Evolutionary conservation across 345 rosid genomes (phyloP).

Genomic region (Clarkia xantiana): DNA sequence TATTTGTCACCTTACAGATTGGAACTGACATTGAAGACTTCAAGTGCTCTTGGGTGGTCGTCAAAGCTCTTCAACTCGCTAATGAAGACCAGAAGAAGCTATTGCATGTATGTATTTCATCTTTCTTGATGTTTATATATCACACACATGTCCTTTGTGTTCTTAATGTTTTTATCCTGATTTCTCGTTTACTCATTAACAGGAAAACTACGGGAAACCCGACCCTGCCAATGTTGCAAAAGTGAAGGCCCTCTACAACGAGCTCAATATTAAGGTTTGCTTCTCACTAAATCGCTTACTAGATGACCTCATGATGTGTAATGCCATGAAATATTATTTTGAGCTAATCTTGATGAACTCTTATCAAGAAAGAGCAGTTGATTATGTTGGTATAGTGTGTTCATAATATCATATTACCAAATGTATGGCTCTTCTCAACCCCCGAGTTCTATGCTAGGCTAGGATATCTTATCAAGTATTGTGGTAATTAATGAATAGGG

Average conservation of each 20-base stretch:
- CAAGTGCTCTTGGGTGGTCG: conserved; percentile 87
- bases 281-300: too few species aligned
- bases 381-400: too few species aligned
- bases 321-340: too few species aligned
- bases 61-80: conserved; percentile 54
- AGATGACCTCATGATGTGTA: too few species aligned
- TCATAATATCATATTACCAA: too few species aligned
- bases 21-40: conserved; percentile 83
- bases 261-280: conserved; percentile 56
- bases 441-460: too few species aligned
- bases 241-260: conserved; percentile 58
- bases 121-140: neutral
- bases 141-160: neutral
- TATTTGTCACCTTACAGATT: conserved; percentile 23
- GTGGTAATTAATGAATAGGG: conserved; percentile 18
- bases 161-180: neutral
- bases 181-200: conserved; percentile 2
- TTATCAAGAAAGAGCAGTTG: too few species aligned
- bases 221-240: conserved; percentile 44
- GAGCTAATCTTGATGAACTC: neutral
- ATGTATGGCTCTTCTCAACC: too few species aligned
- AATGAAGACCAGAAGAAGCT: conserved; percentile 52
- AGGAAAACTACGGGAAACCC: conserved; percentile 77
- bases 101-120: conserved; percentile 21
- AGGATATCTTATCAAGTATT: too few species aligned